Percentiles rank a stretch among this genome's conserved stretches.
These are phyloP conservation scores for Backusella macrospora DNA, from an alignment of 192 early-diverging fungal species.

Conservation along the genomic window DNA sequence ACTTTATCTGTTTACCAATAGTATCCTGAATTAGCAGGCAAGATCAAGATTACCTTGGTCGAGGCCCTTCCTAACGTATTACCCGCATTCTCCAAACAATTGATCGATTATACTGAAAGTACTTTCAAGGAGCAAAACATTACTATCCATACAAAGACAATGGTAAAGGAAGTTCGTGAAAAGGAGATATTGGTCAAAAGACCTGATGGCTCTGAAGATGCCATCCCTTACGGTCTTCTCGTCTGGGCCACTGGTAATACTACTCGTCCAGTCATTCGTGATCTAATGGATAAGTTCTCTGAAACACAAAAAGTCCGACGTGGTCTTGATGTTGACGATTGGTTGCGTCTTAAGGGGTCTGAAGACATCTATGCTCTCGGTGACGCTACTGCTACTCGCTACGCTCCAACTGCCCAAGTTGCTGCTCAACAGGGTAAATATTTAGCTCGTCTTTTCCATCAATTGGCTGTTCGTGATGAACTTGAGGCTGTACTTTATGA, in stretches of 20 bases:
- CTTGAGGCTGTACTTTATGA: conserved; percentile 31
- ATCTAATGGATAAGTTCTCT: conserved; percentile 66
- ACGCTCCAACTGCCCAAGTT: conserved; percentile 84
- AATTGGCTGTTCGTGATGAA: conserved; percentile 53
- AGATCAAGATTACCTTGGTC: conserved; percentile 78
- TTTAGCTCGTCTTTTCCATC: conserved; percentile 75
- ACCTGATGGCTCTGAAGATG: conserved; percentile 59
- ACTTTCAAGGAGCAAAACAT: conserved; percentile 79
- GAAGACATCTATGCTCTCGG: conserved; percentile 71
- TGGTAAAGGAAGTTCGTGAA: conserved; percentile 78
- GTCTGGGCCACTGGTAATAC: conserved; percentile 92
- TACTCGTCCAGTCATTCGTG: conserved; percentile 65
- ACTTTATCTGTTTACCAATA: neutral
- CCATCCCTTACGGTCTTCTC: conserved; percentile 78
- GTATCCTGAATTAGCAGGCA: conserved; percentile 62
- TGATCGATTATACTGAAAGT: conserved; percentile 82
- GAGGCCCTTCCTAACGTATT: conserved; percentile 80
- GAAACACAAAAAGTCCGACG: conserved; percentile 65
- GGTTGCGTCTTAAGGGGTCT: conserved; percentile 66
- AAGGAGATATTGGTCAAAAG: conserved; percentile 74
- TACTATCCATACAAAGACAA: conserved; percentile 72
- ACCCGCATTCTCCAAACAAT: conserved; percentile 73
- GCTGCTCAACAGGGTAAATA: conserved; percentile 89
- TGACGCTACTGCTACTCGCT: conserved; percentile 74
- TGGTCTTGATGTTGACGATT: conserved; percentile 75